These are phyloP conservation scores for Blastocystis sp. DNA, from an alignment of 352 stramenopile genomes.

Conservation along the genomic window DNA sequence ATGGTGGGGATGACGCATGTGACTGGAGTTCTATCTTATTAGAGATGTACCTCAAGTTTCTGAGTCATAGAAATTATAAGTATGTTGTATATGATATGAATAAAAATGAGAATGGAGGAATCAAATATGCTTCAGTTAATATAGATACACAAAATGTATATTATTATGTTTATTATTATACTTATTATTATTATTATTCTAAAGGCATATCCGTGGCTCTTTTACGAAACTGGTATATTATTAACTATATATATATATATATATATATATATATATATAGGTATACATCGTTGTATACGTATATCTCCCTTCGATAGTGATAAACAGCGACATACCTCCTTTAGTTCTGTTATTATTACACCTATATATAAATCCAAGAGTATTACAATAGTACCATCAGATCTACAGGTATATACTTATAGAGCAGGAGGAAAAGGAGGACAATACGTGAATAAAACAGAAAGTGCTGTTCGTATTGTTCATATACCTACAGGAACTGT, in stretches of 20 bases:
- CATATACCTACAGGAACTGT: slow-evolving; percentile 86
- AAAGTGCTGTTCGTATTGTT: slow-evolving; percentile 79
- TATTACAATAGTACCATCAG: slow-evolving; percentile 68
- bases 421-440: slow-evolving; percentile 74
- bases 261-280: too few relatives aligned
- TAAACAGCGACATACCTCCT: slow-evolving; percentile 37
- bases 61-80: slow-evolving; percentile 5
- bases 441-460: slow-evolving; percentile 98
- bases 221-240: too few relatives aligned
- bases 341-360: slow-evolving; percentile 38
- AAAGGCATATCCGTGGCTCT: too few relatives aligned
- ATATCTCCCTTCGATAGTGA: slow-evolving; percentile 42
- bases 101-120: background rate
- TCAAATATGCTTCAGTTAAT: too few relatives aligned
- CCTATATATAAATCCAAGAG: slow-evolving; percentile 37
- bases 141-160: too few relatives aligned
- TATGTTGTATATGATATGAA: background rate
- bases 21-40: slow-evolving; percentile 31
- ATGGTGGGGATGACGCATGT: slow-evolving; percentile 9
- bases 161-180: too few relatives aligned
- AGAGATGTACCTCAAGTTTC: slow-evolving; percentile 14
- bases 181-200: too few relatives aligned
- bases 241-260: too few relatives aligned
- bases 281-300: slow-evolving; percentile 40
- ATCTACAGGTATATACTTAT: slow-evolving; percentile 85